Percentiles rank a stretch among this genome's conserved stretches.
Evolutionary conservation across 148 eudicot genomes (phyloP).

Genomic region (Talinum fruticosum): DNA sequence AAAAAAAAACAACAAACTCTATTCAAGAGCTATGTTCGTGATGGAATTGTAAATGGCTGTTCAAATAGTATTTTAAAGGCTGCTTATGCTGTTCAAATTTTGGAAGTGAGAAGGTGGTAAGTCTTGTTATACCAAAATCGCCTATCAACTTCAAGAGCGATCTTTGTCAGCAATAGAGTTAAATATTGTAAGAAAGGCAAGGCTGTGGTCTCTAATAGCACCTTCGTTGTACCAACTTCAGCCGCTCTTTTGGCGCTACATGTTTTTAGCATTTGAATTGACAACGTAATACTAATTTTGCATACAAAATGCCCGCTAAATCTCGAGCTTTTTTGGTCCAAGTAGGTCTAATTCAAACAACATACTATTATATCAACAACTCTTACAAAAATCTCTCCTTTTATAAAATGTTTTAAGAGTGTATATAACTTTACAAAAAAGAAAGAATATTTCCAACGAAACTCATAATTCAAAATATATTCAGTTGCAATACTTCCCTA

Average conservation of each 20-base stretch:
- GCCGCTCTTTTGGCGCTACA: neutral
- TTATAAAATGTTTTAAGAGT: no score
- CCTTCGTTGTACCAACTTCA: neutral
- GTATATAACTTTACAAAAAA: neutral
- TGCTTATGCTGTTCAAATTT: neutral
- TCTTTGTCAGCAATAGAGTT: neutral
- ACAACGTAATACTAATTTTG: neutral
- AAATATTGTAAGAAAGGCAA: neutral
- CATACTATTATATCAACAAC: no score
- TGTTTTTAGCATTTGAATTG: neutral
- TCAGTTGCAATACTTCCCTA: neutral
- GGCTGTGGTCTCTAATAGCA: constrained; percentile 2
- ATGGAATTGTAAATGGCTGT: neutral
- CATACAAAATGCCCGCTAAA: neutral
- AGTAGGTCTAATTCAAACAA: neutral
- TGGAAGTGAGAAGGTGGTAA: neutral
- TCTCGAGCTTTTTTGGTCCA: neutral
- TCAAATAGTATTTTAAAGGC: neutral
- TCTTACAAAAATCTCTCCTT: neutral
- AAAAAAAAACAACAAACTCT: no score
- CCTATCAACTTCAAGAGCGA: neutral
- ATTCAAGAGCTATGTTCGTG: no score
- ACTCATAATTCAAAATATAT: neutral
- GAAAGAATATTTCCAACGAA: neutral
- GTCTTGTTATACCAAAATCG: neutral